Conservation (phyloP, 768 basidiomycete species). For the Russula virescens region DNA sequence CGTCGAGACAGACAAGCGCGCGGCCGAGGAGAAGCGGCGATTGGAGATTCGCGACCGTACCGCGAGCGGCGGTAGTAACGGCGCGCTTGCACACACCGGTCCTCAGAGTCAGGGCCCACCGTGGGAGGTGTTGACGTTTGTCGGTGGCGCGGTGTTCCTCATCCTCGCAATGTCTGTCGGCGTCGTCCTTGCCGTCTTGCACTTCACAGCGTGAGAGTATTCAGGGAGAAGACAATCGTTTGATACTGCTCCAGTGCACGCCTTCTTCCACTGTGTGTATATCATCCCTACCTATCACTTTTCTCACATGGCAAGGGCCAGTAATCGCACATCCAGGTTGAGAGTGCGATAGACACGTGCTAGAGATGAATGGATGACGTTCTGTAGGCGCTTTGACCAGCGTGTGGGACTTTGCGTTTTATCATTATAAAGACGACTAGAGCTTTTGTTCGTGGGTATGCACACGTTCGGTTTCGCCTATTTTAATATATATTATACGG, state of each 20-base stretch:
- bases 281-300: conserved; percentile 6
- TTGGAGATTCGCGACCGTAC: conserved; percentile 12
- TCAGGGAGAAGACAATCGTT: not conserved
- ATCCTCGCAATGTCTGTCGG: conserved; percentile 21
- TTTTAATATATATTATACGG: conserved; percentile 7
- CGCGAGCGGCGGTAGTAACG: not conserved
- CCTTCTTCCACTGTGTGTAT: not conserved
- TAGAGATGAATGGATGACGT: too few species aligned
- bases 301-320: not conserved
- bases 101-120: conserved; percentile 25
- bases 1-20: conserved; percentile 35
- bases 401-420: too few species aligned
- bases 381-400: too few species aligned
- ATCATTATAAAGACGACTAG: too few species aligned
- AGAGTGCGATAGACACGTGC: too few species aligned
- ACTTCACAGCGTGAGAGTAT: conserved; percentile 10
- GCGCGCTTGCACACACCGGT: not conserved
- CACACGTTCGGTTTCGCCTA: not conserved
- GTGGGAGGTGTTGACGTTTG: conserved; percentile 24
- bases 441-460: too few species aligned
- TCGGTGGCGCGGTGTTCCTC: conserved; percentile 22
- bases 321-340: not conserved
- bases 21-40: conserved; percentile 38
- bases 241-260: not conserved
- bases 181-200: conserved; percentile 22